These are phyloP conservation scores for Calonectria naviculata DNA, from an alignment of 2,329 filamentous ascomycete genomes.

Conservation along the genomic window DNA sequence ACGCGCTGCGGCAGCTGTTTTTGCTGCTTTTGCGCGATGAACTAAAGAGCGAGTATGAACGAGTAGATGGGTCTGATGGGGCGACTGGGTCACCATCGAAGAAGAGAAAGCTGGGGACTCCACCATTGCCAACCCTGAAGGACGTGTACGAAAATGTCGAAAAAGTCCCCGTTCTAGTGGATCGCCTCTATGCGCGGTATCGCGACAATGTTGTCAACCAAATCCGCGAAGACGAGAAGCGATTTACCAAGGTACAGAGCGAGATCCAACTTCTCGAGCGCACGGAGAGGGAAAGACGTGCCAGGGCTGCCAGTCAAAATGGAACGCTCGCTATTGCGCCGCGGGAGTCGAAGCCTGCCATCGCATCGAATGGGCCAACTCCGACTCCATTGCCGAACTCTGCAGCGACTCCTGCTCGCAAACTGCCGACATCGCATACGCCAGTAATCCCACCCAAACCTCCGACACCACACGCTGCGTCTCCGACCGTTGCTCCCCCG, in stretches of 20 bases:
- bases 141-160: constrained; percentile 75
- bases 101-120: constrained; percentile 80
- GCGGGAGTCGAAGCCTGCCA: constrained; percentile 44
- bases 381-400: constrained; percentile 31
- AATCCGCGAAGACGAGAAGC: constrained; percentile 80
- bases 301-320: constrained; percentile 49
- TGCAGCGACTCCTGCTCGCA: constrained; percentile 37
- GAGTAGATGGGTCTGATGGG: constrained; percentile 51
- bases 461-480: constrained; percentile 31
- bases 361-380: constrained; percentile 36
- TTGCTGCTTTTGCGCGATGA: constrained; percentile 81
- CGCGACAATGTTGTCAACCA: constrained; percentile 74
- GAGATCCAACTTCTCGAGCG: constrained; percentile 78
- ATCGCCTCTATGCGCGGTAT: constrained; percentile 81
- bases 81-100: constrained; percentile 66
- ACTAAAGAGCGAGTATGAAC: constrained; percentile 62
- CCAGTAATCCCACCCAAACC: constrained; percentile 50
- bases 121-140: constrained; percentile 71
- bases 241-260: constrained; percentile 70
- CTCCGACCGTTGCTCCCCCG: constrained; percentile 42
- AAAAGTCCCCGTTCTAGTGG: constrained; percentile 76
- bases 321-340: constrained; percentile 46
- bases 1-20: constrained; percentile 84
- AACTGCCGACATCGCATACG: constrained; percentile 44
- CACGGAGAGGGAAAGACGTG: constrained; percentile 49